Base-by-base conservation (phyloP, 2,329 filamentous ascomycete species). In the Dactylonectria macrodidyma region DNA sequence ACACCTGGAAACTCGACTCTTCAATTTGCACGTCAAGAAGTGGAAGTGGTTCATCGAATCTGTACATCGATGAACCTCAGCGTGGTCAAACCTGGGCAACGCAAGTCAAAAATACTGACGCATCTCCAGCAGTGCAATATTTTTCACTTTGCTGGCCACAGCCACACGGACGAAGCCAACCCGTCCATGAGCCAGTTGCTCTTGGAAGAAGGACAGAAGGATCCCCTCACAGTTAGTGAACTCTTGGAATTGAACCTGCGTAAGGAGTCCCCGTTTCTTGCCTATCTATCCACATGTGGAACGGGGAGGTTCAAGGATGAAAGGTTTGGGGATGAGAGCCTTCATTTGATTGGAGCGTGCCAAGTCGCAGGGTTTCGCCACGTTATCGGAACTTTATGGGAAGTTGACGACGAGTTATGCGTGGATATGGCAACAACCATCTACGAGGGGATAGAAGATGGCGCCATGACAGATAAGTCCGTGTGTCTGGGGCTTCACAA, bases 271-370 rank as follows among this genome's bases (percentile, higher is more conserved):
- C 78, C 78, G 4, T 81, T 81, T 54, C 75, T 82, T 3, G 81
- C 77, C 0, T 83, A 80, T 48, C 78, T 84, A 5, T 83, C 81
- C 3, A 80, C 81, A 0, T 83, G 81, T 58, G 71, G 65, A 1
- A 82, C 81, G 0, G 77, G 78, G 1, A 41, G 67, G 22, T 75
- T 71, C 26, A 65, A 67, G 7, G 54, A 70, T 4, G 63, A 73
- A 0, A 59, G 50, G 0, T 63, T 80, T 3, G 5, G 74, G 0
- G 83, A 85, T 44, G 82, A 85, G 62, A 67, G 65, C 1, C 74
- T 85, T 11, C 80, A 84, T 65, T 69, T 85, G 0, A 70, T 77
- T 7, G 19, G 52, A 5, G 60, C 38, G 7, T 57, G n/a, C n/a
- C 60, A 63, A n/a, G 8, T 63, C 2, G 60, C 44, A 9, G 60